Conservation (phyloP, 306 rosid species). For the Neltuma alba region DNA sequence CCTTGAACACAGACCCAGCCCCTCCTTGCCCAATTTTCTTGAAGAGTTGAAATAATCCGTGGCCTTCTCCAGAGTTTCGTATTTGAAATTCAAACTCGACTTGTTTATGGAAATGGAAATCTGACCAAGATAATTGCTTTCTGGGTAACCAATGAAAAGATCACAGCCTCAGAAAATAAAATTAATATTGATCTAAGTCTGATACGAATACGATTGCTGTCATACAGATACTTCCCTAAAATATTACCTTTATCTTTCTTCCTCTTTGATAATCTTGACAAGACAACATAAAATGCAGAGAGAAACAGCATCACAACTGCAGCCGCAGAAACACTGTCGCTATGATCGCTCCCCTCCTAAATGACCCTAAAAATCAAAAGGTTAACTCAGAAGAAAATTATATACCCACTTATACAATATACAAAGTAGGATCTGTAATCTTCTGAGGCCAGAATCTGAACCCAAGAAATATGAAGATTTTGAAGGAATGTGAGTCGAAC, state of each 20-base stretch:
- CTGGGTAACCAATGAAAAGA: constrained; percentile 39
- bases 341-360: constrained; percentile 46
- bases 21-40: constrained; percentile 85
- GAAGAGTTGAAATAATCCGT: constrained; percentile 73
- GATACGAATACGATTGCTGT: background rate
- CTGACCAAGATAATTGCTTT: constrained; percentile 36
- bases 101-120: constrained; percentile 49
- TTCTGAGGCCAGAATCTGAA: background rate
- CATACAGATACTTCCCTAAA: background rate
- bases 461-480: background rate
- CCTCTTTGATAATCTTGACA: constrained; percentile 45
- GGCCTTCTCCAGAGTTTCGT: constrained; percentile 82
- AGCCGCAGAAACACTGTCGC: constrained; percentile 59
- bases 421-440: too few species aligned
- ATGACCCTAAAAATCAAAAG: constrained; percentile 45
- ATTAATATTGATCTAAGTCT: background rate
- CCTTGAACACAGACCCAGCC: constrained; percentile 87
- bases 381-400: background rate
- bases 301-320: constrained; percentile 59
- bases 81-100: constrained; percentile 68
- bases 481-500: background rate
- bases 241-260: constrained; percentile 54
- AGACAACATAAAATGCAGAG: constrained; percentile 57
- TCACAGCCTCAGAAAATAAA: constrained; percentile 1
- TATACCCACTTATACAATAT: too few species aligned